Conservation (phyloP, 2,329 filamentous ascomycete genomes). For the Furcasterigmium sp. region DNA sequence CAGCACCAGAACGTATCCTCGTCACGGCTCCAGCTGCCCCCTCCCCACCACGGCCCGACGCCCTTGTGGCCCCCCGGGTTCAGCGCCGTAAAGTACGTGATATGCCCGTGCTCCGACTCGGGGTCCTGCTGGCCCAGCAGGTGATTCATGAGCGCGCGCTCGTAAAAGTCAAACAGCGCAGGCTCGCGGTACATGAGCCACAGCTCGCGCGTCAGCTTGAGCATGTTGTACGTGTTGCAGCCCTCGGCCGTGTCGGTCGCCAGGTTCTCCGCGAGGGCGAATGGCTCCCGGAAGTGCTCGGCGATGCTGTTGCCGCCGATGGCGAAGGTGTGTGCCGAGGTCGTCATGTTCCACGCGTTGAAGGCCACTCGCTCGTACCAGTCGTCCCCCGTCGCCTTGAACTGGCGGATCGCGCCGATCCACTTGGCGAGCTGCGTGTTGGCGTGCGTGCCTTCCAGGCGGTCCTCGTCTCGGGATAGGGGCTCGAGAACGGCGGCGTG, state of each 20-base stretch:
- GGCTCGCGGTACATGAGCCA: constrained; percentile 37
- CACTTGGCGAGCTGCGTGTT: constrained; percentile 51
- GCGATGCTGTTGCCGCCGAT: constrained; percentile 49
- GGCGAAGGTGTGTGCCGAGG: constrained; percentile 42
- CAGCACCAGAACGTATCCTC: constrained; percentile 51
- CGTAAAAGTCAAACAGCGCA: constrained; percentile 48
- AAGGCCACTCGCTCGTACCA: constrained; percentile 41
- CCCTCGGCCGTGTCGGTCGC: constrained; percentile 41
- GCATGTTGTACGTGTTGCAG: constrained; percentile 54
- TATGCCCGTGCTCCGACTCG: constrained; percentile 35
- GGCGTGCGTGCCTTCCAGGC: constrained; percentile 41
- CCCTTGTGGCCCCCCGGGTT: constrained; percentile 41
- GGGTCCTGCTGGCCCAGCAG: constrained; percentile 44
- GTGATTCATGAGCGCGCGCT: constrained; percentile 44
- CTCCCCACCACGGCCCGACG: constrained; percentile 47
- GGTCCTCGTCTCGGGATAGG: constrained; percentile 37
- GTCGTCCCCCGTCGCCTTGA: constrained; percentile 37
- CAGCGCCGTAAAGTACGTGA: constrained; percentile 48
- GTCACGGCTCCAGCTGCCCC: constrained; percentile 49
- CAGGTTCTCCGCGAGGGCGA: constrained; percentile 39
- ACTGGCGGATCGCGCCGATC: constrained; percentile 44
- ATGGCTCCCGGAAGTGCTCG: constrained; percentile 43
- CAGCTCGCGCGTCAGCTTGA: constrained; percentile 47
- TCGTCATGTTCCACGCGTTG: constrained; percentile 43
- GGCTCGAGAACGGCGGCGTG: constrained; percentile 41